Evolutionary conservation across 805 yeast genomes (phyloP).

Genomic region (Tetrapisispora namnaoensis): DNA sequence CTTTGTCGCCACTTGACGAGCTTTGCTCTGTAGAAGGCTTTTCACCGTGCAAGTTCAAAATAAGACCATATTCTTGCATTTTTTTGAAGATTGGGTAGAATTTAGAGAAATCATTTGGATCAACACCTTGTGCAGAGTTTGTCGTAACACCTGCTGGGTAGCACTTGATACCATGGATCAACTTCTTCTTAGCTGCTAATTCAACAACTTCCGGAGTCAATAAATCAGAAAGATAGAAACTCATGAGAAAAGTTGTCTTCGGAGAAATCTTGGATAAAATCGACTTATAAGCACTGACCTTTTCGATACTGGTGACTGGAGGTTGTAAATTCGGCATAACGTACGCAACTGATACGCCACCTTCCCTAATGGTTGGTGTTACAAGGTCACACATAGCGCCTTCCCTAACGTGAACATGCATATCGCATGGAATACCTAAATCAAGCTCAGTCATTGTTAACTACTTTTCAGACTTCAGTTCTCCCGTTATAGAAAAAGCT

Average conservation of each 20-base stretch:
- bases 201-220: slow-evolving; percentile 80
- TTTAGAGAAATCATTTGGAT: slow-evolving; percentile 78
- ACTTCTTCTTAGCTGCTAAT: slow-evolving; percentile 60
- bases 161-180: slow-evolving; percentile 83
- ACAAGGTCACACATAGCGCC: slow-evolving; percentile 88
- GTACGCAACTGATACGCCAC: slow-evolving; percentile 87
- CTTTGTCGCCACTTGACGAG: slow-evolving; percentile 35
- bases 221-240: slow-evolving; percentile 68
- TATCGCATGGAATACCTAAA: slow-evolving; percentile 72
- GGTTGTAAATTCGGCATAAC: slow-evolving; percentile 96
- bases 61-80: slow-evolving; percentile 68
- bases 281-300: slow-evolving; percentile 60
- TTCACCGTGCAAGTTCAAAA: slow-evolving; percentile 91
- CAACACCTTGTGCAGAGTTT: slow-evolving; percentile 84
- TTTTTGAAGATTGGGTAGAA: slow-evolving; percentile 87
- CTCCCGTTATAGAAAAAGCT: too few species aligned
- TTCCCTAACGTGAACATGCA: slow-evolving; percentile 94
- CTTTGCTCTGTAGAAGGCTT: slow-evolving; percentile 48
- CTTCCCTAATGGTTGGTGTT: slow-evolving; percentile 80
- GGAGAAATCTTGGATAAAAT: slow-evolving; percentile 61
- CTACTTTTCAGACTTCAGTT: too few species aligned
- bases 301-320: slow-evolving; percentile 70
- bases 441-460: slow-evolving; percentile 32
- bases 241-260: slow-evolving; percentile 81
- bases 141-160: slow-evolving; percentile 99